phyloP scores from a whole-genome alignment of 176 grass and related monocot genomes.

The Carex cristatella region DNA sequence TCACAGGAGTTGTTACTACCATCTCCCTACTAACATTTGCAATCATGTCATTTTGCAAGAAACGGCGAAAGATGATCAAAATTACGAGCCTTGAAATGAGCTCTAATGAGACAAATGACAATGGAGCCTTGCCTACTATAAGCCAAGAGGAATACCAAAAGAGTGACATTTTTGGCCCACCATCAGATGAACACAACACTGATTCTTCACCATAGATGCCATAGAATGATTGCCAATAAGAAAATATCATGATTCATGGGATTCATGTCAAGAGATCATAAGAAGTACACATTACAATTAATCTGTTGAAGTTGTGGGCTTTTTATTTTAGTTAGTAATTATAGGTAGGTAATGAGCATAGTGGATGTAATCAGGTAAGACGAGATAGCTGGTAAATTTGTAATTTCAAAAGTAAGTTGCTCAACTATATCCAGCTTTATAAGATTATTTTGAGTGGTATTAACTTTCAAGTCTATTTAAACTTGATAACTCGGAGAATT shows the following conservation, averaged over 20 bases:
- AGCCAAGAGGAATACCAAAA: not conserved
- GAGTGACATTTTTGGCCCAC: not conserved
- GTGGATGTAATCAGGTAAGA: not conserved
- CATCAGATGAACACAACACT: not conserved
- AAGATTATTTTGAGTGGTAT: too few species aligned
- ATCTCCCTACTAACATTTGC: slow-evolving; percentile 8
- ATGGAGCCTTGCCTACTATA: not conserved
- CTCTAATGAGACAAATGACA: not conserved
- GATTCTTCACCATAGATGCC: not conserved
- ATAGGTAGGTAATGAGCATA: not conserved
- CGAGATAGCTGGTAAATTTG: not conserved
- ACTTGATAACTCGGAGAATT: too few species aligned
- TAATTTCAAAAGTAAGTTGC: not conserved
- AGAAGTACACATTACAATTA: not conserved
- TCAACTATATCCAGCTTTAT: not conserved
- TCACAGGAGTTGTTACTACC: slow-evolving; percentile 59
- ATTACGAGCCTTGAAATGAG: not conserved
- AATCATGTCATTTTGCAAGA: not conserved
- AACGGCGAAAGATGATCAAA: not conserved
- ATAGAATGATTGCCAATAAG: too few species aligned
- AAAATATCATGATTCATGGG: too few species aligned
- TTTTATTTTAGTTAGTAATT: not conserved
- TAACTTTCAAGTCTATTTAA: too few species aligned
- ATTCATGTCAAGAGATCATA: too few species aligned
- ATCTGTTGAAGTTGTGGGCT: not conserved